Evolutionary conservation across 768 basidiomycete genomes (phyloP).

Genomic region (Panellus pusillus): DNA sequence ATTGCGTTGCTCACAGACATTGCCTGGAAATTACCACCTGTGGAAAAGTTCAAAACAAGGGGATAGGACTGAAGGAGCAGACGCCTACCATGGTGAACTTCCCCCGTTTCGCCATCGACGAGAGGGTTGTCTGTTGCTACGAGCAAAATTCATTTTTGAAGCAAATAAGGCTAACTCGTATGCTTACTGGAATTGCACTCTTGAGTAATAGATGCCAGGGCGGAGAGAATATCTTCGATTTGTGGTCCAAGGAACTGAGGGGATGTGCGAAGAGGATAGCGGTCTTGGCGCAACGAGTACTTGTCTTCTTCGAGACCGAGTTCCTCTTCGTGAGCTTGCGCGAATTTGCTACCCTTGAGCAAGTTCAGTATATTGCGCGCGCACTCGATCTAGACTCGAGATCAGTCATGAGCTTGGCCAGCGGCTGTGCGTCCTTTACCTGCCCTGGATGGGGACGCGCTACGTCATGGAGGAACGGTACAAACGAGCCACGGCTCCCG

Average conservation of each 20-base stretch:
- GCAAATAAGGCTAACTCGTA: constrained; percentile 9
- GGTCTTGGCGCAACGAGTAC: constrained; percentile 72
- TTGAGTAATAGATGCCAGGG: constrained; percentile 56
- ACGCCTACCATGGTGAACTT: constrained; percentile 67
- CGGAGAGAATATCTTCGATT: constrained; percentile 69
- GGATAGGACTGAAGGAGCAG: constrained; percentile 30
- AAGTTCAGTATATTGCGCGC: constrained; percentile 64
- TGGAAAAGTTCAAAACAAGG: neutral
- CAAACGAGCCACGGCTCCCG: constrained; percentile 64
- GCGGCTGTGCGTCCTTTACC: constrained; percentile 29
- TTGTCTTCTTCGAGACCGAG: constrained; percentile 64
- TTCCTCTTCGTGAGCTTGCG: constrained; percentile 61
- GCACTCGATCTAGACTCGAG: constrained; percentile 50
- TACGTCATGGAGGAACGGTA: constrained; percentile 69
- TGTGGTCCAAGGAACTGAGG: constrained; percentile 82
- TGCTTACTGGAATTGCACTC: constrained; percentile 78
- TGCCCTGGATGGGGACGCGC: constrained; percentile 84
- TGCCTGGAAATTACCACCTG: constrained; percentile 83
- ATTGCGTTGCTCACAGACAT: constrained; percentile 78
- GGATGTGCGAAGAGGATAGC: constrained; percentile 66
- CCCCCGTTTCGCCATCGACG: constrained; percentile 63
- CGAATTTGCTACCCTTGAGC: constrained; percentile 61
- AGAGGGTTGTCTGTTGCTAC: constrained; percentile 85
- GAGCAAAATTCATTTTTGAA: constrained; percentile 5
- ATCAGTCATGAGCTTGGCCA: neutral